These are phyloP conservation scores for Botrytis medusae DNA, from an alignment of 2,329 filamentous ascomycete genomes.

Conservation along the genomic window DNA sequence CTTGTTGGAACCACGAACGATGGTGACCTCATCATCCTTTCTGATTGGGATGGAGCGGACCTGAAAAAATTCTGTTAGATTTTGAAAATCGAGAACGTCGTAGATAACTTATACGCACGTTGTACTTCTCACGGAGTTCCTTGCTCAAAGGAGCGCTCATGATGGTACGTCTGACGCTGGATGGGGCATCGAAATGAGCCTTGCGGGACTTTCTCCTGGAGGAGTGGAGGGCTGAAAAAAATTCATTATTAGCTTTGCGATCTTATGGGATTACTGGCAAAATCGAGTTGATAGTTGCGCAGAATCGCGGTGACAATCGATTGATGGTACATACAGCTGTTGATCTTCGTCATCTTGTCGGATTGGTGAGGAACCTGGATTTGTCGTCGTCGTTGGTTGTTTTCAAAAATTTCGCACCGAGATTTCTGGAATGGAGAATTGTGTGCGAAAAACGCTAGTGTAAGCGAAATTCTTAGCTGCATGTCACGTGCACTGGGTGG, in stretches of 20 bases:
- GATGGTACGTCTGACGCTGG: slow-evolving; percentile 89
- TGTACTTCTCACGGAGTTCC: slow-evolving; percentile 99
- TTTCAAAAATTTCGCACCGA: neutral
- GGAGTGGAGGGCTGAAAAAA: slow-evolving; percentile 61
- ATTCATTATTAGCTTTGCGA: slow-evolving; percentile 25
- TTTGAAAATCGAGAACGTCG: slow-evolving; percentile 17
- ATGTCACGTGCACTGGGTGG: neutral
- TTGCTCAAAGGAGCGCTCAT: slow-evolving; percentile 96
- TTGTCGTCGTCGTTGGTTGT: slow-evolving; percentile 23
- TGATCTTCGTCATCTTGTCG: slow-evolving; percentile 71
- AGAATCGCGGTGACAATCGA: slow-evolving; percentile 6
- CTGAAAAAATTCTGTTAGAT: slow-evolving; percentile 47
- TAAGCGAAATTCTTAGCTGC: neutral
- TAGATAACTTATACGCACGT: slow-evolving; percentile 60
- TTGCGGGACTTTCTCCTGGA: slow-evolving; percentile 99
- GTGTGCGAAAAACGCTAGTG: slow-evolving; percentile 17
- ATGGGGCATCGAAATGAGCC: slow-evolving; percentile 95
- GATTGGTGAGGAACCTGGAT: slow-evolving; percentile 26
- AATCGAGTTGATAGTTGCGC: neutral
- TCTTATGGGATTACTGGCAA: neutral
- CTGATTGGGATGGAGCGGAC: slow-evolving; percentile 95
- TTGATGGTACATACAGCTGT: slow-evolving; percentile 49
- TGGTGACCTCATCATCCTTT: slow-evolving; percentile 93
- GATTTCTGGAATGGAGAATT: slow-evolving; percentile 14
- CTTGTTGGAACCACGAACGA: slow-evolving; percentile 93